Conservation (phyloP, 441 rosid genomes). For the Populus trichocarpa region DNA sequence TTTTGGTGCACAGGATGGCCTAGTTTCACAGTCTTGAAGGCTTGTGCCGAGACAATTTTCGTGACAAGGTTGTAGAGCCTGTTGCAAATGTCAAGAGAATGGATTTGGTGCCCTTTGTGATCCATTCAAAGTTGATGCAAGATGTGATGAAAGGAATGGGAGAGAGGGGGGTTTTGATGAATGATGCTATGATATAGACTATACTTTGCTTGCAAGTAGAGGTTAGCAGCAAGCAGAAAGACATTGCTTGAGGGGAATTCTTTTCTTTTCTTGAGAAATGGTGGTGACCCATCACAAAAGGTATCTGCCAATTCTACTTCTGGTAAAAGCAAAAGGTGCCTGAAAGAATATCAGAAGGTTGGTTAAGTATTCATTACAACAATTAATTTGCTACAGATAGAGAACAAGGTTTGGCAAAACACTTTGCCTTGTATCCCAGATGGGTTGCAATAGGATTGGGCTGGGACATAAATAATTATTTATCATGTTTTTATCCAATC, state of each 20-base stretch:
- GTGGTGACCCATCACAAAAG: neutral
- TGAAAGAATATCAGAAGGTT: neutral
- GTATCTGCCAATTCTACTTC: neutral
- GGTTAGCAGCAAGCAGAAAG: constrained; percentile 5
- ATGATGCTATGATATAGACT: neutral
- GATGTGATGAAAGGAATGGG: neutral
- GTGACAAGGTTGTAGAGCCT: constrained; percentile 38
- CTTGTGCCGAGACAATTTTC: constrained; percentile 25
- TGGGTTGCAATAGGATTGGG: no score
- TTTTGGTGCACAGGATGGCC: constrained; percentile 19
- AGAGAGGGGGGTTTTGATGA: neutral
- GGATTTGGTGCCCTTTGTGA: constrained; percentile 19
- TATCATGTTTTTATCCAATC: no score
- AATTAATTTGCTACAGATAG: neutral
- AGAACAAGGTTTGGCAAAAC: no score
- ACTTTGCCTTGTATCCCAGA: no score
- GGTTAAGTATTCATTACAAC: constrained; percentile 2
- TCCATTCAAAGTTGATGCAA: constrained; percentile 30
- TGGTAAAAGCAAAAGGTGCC: constrained; percentile 10
- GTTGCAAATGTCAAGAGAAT: constrained; percentile 32
- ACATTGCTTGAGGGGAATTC: constrained; percentile 8
- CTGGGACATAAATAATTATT: no score
- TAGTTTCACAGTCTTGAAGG: constrained; percentile 33
- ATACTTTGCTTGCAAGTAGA: constrained; percentile 28
- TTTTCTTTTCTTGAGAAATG: constrained; percentile 20